phyloP scores from a whole-genome alignment of 345 rosid species.

The Sisymbrium irio region DNA sequence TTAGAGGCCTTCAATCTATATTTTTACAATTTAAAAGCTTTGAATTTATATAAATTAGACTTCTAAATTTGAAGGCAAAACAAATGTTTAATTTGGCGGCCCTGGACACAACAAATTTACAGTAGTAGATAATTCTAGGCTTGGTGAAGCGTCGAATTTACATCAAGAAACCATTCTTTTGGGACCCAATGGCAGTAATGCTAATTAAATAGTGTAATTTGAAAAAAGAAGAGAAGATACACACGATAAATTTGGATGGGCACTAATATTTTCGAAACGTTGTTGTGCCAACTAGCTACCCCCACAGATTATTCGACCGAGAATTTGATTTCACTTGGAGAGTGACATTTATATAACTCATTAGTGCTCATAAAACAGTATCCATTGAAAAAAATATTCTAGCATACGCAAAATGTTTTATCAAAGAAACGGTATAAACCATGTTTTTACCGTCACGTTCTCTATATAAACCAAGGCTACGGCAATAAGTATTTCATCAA shows the following conservation, averaged over 20 bases:
- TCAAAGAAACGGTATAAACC: background rate
- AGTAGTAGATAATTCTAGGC: background rate
- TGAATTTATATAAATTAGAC: too few species aligned
- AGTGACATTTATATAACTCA: too few species aligned
- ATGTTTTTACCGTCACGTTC: background rate
- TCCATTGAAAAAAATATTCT: background rate
- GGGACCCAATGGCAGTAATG: background rate
- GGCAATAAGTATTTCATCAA: background rate
- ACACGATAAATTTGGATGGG: background rate
- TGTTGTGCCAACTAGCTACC: background rate
- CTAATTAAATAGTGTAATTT: background rate
- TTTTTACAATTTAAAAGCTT: too few species aligned
- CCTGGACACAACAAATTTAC: background rate
- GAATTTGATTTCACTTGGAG: too few species aligned
- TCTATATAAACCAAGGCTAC: slow-evolving; percentile 16
- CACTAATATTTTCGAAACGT: background rate
- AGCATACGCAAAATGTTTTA: background rate
- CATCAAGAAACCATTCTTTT: background rate
- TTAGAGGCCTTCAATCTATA: too few species aligned
- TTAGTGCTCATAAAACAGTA: background rate
- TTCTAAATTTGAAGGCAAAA: too few species aligned
- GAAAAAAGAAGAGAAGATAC: background rate
- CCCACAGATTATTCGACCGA: too few species aligned
- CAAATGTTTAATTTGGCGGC: too few species aligned
- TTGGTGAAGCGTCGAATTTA: background rate